Conservation (phyloP, 805 yeast species). For the Sugiyamaella marilandica region DNA sequence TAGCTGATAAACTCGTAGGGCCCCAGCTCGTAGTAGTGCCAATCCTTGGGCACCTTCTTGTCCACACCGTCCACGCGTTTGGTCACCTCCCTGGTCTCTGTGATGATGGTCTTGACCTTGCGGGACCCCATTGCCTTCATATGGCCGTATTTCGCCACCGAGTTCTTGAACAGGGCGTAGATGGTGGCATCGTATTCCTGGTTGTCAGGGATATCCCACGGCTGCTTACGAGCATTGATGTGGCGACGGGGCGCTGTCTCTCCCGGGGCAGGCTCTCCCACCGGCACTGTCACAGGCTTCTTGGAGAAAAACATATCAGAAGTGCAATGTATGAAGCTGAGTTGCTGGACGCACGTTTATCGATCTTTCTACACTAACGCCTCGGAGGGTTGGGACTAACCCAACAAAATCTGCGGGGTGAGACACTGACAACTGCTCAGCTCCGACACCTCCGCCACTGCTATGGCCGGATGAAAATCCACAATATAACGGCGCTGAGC, state of each 20-base stretch:
- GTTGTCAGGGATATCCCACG: conserved; percentile 58
- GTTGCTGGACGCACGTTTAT: neutral
- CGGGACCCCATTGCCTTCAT: conserved; percentile 72
- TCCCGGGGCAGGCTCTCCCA: conserved; percentile 31
- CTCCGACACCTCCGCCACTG: no score
- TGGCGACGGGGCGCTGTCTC: conserved; percentile 36
- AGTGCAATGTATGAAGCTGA: neutral
- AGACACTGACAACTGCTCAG: neutral
- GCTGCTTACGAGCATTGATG: conserved; percentile 29
- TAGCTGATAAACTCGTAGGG: conserved; percentile 64
- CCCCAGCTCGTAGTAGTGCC: conserved; percentile 80
- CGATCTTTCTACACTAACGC: neutral
- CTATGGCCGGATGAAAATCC: no score
- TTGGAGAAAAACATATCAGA: conserved; percentile 12
- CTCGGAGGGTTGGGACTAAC: conserved; percentile 5
- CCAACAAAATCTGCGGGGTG: conserved; percentile 5
- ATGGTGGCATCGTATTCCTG: conserved; percentile 56
- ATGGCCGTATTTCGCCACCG: conserved; percentile 51
- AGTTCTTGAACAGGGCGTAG: conserved; percentile 63
- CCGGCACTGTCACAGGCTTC: conserved; percentile 25
- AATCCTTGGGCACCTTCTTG: conserved; percentile 68
- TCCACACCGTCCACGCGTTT: conserved; percentile 77
- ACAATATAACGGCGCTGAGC: no score
- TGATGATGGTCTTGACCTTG: conserved; percentile 65
- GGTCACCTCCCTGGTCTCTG: conserved; percentile 66